Conservation (phyloP, 176 grass and related monocot species). For the Saccharum officinarum region DNA sequence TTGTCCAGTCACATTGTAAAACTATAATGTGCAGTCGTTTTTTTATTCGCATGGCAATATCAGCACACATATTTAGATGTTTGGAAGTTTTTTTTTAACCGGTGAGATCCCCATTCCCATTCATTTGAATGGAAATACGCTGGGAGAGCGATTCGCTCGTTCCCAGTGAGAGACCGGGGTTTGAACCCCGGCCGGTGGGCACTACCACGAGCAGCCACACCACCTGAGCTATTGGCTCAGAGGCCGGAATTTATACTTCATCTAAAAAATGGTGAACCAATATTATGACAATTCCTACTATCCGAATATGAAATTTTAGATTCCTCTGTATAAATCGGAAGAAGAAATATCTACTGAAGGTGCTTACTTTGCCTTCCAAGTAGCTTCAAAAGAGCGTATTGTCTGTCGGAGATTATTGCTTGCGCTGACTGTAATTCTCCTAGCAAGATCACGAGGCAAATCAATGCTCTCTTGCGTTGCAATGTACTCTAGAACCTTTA, state of each 20-base stretch:
- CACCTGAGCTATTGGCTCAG: too few species aligned
- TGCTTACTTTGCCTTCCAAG: slow-evolving; percentile 65
- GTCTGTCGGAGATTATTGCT: slow-evolving; percentile 66
- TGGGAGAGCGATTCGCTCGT: too few species aligned
- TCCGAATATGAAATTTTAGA: neutral
- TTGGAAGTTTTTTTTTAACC: neutral
- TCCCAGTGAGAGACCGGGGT: too few species aligned
- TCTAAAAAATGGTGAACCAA: too few species aligned
- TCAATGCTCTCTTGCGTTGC: slow-evolving; percentile 57
- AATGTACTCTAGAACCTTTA: slow-evolving; percentile 65
- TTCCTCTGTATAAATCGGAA: neutral
- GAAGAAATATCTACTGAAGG: neutral
- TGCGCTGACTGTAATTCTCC: slow-evolving; percentile 48
- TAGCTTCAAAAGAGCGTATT: slow-evolving; percentile 82
- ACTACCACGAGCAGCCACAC: too few species aligned
- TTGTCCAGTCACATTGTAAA: neutral
- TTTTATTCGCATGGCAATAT: neutral
- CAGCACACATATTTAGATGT: neutral
- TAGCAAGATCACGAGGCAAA: slow-evolving; percentile 52
- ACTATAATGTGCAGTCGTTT: neutral
- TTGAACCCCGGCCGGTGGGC: too few species aligned
- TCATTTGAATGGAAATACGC: too few species aligned
- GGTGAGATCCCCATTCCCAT: too few species aligned
- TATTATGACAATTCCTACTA: neutral
- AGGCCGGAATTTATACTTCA: neutral